These are phyloP conservation scores for Comarum palustre DNA, from an alignment of 306 rosid species.

Conservation along the genomic window DNA sequence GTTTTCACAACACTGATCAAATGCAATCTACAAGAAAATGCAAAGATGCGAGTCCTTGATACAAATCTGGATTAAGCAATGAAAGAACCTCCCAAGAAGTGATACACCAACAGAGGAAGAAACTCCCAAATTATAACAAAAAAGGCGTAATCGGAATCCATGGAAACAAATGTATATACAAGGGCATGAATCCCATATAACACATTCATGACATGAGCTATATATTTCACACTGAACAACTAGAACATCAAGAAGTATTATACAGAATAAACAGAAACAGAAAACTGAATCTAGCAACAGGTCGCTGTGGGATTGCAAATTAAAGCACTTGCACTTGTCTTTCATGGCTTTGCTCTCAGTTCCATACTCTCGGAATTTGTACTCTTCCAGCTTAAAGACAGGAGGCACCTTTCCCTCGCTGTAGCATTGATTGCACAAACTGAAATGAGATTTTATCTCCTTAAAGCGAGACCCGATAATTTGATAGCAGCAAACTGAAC, in stretches of 20 bases:
- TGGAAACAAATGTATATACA: slow-evolving; percentile 44
- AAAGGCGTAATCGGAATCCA: slow-evolving; percentile 30
- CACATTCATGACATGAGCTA: slow-evolving; percentile 43
- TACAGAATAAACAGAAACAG: slow-evolving; percentile 38
- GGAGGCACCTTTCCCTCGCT: slow-evolving; percentile 98
- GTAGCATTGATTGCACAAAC: slow-evolving; percentile 90
- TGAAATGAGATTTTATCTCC: slow-evolving; percentile 81
- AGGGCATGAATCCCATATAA: slow-evolving; percentile 38
- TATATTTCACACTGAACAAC: slow-evolving; percentile 65
- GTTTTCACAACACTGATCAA: background rate
- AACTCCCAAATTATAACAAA: too few relatives aligned
- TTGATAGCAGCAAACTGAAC: slow-evolving; percentile 87
- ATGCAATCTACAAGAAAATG: background rate
- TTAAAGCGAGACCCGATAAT: slow-evolving; percentile 84
- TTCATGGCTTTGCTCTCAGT: slow-evolving; percentile 73
- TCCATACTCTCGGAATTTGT: slow-evolving; percentile 83
- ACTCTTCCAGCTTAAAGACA: slow-evolving; percentile 83
- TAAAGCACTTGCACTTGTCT: slow-evolving; percentile 85
- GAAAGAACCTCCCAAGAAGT: background rate
- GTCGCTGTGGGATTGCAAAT: slow-evolving; percentile 56
- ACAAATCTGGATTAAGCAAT: background rate
- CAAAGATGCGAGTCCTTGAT: background rate
- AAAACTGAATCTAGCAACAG: slow-evolving; percentile 46
- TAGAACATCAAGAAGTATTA: slow-evolving; percentile 33
- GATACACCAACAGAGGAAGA: background rate